Evolutionary conservation across 495 filamentous ascomycete genomes (phyloP).

Genomic region (Aspergillus baeticus): DNA sequence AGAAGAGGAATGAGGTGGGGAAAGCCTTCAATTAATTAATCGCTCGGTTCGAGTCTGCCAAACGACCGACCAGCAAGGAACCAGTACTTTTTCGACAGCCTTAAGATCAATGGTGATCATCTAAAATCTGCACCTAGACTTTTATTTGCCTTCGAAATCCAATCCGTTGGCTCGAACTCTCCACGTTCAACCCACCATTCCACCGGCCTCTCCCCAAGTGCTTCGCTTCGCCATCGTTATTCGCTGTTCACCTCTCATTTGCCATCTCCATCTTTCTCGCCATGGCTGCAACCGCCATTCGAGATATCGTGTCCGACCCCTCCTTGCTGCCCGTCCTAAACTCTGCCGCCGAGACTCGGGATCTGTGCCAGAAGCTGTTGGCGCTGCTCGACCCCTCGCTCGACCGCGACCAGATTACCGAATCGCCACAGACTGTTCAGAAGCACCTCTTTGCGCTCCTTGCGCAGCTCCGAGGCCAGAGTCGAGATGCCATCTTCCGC

Average conservation of each 20-base stretch:
- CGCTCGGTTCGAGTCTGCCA: neutral
- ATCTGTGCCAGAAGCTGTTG: constrained; percentile 73
- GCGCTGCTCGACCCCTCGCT: constrained; percentile 52
- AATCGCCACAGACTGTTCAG: constrained; percentile 56
- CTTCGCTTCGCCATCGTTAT: constrained; percentile 3
- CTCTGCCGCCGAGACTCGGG: constrained; percentile 64
- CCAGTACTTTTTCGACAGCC: neutral
- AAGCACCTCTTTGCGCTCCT: constrained; percentile 78
- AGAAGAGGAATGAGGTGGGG: neutral
- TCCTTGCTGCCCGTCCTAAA: constrained; percentile 69
- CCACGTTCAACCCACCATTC: constrained; percentile 19
- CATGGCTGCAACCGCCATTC: constrained; percentile 41
- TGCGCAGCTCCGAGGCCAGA: constrained; percentile 76
- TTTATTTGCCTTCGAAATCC: neutral
- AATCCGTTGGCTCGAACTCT: constrained; percentile 12
- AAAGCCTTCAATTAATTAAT: neutral
- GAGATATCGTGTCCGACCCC: constrained; percentile 68
- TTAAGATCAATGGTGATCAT: neutral
- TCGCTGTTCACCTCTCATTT: constrained; percentile 6
- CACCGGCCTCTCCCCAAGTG: constrained; percentile 1
- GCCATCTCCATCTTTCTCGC: constrained; percentile 8
- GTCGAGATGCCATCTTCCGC: constrained; percentile 74
- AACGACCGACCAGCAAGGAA: neutral
- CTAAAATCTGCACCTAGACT: neutral
- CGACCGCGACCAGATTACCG: constrained; percentile 28